These are phyloP conservation scores for Aspergillus sojae DNA, from an alignment of 2,329 filamentous ascomycete species.

Conservation along the genomic window DNA sequence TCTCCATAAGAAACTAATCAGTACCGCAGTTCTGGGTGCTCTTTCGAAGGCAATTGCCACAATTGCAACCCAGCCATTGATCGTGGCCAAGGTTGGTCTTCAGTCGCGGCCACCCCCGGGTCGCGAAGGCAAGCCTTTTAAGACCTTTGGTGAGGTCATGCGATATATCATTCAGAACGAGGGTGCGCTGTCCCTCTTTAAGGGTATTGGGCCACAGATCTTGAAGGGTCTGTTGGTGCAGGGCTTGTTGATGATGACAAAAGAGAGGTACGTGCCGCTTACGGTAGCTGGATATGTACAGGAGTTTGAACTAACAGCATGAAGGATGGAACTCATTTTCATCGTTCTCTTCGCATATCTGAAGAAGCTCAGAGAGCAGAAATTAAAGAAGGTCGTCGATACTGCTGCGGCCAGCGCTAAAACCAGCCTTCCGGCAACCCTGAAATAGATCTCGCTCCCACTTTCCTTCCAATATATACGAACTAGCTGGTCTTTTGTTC, in stretches of 20 bases:
- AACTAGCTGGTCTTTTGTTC: constrained; percentile 4
- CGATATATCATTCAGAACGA: constrained; percentile 88
- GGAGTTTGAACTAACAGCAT: constrained; percentile 13
- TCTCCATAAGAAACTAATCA: constrained; percentile 15
- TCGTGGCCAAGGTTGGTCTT: constrained; percentile 95
- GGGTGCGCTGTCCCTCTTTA: constrained; percentile 82
- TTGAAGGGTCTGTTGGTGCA: constrained; percentile 91
- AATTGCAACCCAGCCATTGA: constrained; percentile 88
- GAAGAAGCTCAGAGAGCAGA: constrained; percentile 68
- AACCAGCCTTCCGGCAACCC: constrained; percentile 49
- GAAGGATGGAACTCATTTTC: constrained; percentile 83
- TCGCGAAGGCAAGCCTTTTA: constrained; percentile 87
- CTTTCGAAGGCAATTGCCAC: constrained; percentile 92
- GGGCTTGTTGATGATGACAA: constrained; percentile 98
- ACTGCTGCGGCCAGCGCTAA: constrained; percentile 65
- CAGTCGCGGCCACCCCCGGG: constrained; percentile 88
- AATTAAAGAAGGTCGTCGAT: constrained; percentile 68
- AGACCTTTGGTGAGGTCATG: constrained; percentile 93
- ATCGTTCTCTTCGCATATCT: constrained; percentile 83
- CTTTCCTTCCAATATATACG: constrained; percentile 18
- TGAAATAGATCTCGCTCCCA: constrained; percentile 44
- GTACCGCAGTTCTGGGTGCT: constrained; percentile 74
- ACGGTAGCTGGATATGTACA: neutral
- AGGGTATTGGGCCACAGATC: constrained; percentile 93
- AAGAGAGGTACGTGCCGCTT: constrained; percentile 70